phyloP scores from a whole-genome alignment of 768 basidiomycete genomes.

The Lentinula raphanica region DNA sequence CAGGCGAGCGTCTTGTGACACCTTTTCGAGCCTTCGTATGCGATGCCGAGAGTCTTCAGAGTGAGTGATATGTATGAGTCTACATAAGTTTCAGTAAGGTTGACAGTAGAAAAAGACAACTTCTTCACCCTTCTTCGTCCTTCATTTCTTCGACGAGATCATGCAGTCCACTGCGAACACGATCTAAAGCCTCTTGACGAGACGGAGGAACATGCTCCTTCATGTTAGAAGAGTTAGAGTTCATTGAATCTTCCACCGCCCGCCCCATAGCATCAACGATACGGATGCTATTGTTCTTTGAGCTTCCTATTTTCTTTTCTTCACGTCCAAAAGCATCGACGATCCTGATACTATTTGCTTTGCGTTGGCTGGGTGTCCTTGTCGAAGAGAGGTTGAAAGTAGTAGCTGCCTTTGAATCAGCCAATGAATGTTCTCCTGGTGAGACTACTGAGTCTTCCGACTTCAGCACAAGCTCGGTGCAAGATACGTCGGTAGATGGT shows the following conservation, averaged over 20 bases:
- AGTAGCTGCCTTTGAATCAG: not conserved
- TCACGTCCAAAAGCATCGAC: constrained; percentile 64
- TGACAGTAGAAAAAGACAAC: not conserved
- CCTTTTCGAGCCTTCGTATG: constrained; percentile 45
- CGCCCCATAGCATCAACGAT: constrained; percentile 69
- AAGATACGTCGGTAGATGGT: not conserved
- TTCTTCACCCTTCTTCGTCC: constrained; percentile 49
- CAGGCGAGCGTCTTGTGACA: constrained; percentile 47
- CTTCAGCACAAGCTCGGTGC: not conserved
- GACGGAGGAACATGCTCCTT: constrained; percentile 24
- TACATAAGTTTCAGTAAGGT: not conserved
- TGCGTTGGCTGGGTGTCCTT: constrained; percentile 31
- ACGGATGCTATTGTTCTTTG: constrained; percentile 42
- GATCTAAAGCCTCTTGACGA: constrained; percentile 49
- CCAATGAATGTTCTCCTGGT: not conserved
- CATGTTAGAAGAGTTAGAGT: constrained; percentile 17
- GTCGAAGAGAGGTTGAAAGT: constrained; percentile 1
- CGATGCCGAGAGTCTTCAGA: constrained; percentile 33
- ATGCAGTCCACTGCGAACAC: constrained; percentile 53
- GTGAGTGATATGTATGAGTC: constrained; percentile 5
- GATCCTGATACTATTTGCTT: constrained; percentile 52
- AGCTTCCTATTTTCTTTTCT: constrained; percentile 11
- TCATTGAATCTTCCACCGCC: constrained; percentile 35
- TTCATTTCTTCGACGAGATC: constrained; percentile 52
- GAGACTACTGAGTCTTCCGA: not conserved